Evolutionary conservation across 2,329 filamentous ascomycete species (phyloP).

Genomic region (Cladosporium oxysporum): DNA sequence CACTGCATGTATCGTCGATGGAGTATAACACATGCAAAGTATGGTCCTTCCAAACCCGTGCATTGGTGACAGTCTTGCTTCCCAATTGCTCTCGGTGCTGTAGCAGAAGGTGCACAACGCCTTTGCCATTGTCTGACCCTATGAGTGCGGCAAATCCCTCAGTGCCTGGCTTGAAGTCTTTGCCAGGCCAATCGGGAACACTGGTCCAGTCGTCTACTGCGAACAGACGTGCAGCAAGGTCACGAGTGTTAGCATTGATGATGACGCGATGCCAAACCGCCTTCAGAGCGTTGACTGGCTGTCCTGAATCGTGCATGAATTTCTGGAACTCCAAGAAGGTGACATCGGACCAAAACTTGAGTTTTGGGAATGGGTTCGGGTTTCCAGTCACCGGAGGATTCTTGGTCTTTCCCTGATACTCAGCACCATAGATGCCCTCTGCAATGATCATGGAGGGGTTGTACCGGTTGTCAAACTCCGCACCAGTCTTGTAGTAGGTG

Average conservation of each 20-base stretch:
- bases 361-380: slow-evolving; percentile 15
- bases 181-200: slow-evolving; percentile 14
- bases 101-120: slow-evolving; percentile 20
- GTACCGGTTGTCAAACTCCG: slow-evolving; percentile 15
- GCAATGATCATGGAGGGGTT: slow-evolving; percentile 13
- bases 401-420: slow-evolving; percentile 11
- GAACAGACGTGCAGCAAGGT: slow-evolving; percentile 8
- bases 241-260: slow-evolving; percentile 4
- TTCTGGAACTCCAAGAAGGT: slow-evolving; percentile 23
- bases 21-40: slow-evolving; percentile 12
- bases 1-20: background rate
- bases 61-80: slow-evolving; percentile 15
- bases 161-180: slow-evolving; percentile 9
- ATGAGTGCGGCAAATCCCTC: slow-evolving; percentile 21
- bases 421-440: slow-evolving; percentile 5
- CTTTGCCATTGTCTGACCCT: slow-evolving; percentile 23
- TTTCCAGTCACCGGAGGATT: slow-evolving; percentile 19
- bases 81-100: slow-evolving; percentile 26
- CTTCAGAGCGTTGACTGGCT: background rate
- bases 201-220: background rate
- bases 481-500: slow-evolving; percentile 15
- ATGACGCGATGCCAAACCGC: slow-evolving; percentile 15
- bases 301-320: slow-evolving; percentile 11
- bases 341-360: slow-evolving; percentile 26
- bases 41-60: slow-evolving; percentile 13